Evolutionary conservation across 495 filamentous ascomycete genomes (phyloP).

Genomic region (Aspergillus sclerotiicarbonarius): DNA sequence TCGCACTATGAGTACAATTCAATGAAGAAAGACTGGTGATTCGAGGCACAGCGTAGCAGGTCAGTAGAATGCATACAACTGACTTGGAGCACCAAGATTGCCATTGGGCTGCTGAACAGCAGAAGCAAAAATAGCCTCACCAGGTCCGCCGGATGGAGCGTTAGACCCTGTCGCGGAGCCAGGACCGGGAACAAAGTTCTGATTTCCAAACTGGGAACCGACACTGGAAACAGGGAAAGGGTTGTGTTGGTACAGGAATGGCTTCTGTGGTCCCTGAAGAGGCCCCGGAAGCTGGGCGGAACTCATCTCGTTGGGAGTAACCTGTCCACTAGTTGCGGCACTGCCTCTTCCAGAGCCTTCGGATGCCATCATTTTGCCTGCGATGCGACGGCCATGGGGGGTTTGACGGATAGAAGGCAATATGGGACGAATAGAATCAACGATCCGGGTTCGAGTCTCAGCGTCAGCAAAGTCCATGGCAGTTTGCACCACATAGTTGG

Average conservation of each 20-base stretch:
- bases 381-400: slow-evolving; percentile 90
- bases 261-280: slow-evolving; percentile 31
- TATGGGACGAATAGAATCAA: slow-evolving; percentile 80
- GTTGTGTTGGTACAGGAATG: slow-evolving; percentile 31
- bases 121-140: slow-evolving; percentile 29
- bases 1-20: slow-evolving; percentile 47
- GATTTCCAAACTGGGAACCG: slow-evolving; percentile 26
- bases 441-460: slow-evolving; percentile 65
- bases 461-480: slow-evolving; percentile 81
- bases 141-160: slow-evolving; percentile 30
- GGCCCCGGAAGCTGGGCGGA: slow-evolving; percentile 32
- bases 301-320: slow-evolving; percentile 39
- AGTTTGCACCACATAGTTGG: slow-evolving; percentile 97
- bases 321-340: slow-evolving; percentile 35
- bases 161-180: slow-evolving; percentile 31
- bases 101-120: slow-evolving; percentile 25
- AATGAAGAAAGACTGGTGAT: slow-evolving; percentile 20
- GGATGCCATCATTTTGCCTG: slow-evolving; percentile 66
- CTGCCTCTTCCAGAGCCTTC: slow-evolving; percentile 39
- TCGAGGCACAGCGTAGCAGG: slow-evolving; percentile 9
- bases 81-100: slow-evolving; percentile 29
- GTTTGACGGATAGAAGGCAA: slow-evolving; percentile 79
- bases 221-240: slow-evolving; percentile 24
- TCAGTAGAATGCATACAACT: slow-evolving; percentile 37
- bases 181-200: slow-evolving; percentile 28